Conservation (phyloP, 2,329 filamentous ascomycete species). For the Stemphylium beticola region DNA sequence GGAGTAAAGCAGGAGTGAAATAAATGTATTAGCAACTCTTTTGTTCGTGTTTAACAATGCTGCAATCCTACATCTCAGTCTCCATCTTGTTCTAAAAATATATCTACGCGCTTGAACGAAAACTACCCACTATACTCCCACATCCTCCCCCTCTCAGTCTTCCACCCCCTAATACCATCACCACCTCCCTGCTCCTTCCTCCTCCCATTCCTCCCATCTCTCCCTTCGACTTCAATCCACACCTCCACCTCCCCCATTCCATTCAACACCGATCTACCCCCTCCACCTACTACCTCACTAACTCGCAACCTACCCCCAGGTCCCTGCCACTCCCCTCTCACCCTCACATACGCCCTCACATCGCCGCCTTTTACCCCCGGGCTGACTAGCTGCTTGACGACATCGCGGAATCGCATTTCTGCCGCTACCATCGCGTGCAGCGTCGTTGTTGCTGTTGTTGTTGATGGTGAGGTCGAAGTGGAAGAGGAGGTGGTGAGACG, state of each 20-base stretch:
- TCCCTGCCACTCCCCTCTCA: constrained; percentile 20
- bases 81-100: neutral
- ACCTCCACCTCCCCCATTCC: constrained; percentile 14
- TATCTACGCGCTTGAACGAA: neutral
- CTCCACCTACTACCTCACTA: constrained; percentile 9
- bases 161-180: constrained; percentile 10
- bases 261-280: constrained; percentile 2
- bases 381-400: constrained; percentile 15
- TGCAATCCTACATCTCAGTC: neutral
- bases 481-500: neutral
- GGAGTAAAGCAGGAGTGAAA: constrained; percentile 5
- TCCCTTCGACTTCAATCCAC: neutral
- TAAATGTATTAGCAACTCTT: constrained; percentile 4
- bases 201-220: neutral
- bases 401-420: constrained; percentile 20
- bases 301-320: neutral
- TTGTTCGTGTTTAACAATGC: constrained; percentile 2
- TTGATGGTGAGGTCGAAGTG: neutral
- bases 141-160: constrained; percentile 10
- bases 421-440: constrained; percentile 13
- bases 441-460: neutral
- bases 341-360: constrained; percentile 7
- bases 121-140: constrained; percentile 14
- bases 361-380: neutral
- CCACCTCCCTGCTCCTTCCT: neutral